Evolutionary conservation across 441 rosid genomes (phyloP), one percentile per base, ranked within the genome.

Genomic region (Mallotus repandus): DNA sequence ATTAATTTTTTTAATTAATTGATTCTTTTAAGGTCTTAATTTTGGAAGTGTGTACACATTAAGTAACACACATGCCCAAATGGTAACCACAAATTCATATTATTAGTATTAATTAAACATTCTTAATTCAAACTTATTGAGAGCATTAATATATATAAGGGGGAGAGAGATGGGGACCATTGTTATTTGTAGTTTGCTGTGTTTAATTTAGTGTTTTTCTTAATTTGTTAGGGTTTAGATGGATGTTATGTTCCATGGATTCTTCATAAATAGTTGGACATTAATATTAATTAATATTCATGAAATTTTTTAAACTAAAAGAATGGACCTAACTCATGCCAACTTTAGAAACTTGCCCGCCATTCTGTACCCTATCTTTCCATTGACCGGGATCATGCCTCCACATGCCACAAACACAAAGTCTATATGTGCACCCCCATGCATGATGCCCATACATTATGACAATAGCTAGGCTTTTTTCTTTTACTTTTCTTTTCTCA

Each of bases 1-100:
- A 52, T 62, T 69, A 74, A 72, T 55, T 58, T 29, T 29, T 29
- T 29, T 29, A 2, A 56, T 46, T 19, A 43, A 45, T 78, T 35
- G 79, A 75, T 66, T 70, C 77, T 77, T 63, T 82, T 72, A 79
- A 83, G 86, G 84, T 76, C 76, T 71, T 73, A 73, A 72, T 79
- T 85, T 79, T 82, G 85, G 74, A 48, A 72, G 70, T 21, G 49
- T 75, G 78, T 74, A 70, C 70, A 53, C 18, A 77, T 43, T 69
- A 77, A 78, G 79, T 69, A 76, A 76, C 66, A 74, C 81, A 86
- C 89, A 86, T 85, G 89, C 71, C 12, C 64, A 14, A 59, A 74
- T 76, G 25, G 72, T 61, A 81, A 76, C 92, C 92, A 84, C 87
- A 79, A 76, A 68, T 82, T 83, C 77, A 67, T 81, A 21, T 65